Base-by-base conservation (phyloP, 2,329 filamentous ascomycete species). In the Periconia sp. region DNA sequence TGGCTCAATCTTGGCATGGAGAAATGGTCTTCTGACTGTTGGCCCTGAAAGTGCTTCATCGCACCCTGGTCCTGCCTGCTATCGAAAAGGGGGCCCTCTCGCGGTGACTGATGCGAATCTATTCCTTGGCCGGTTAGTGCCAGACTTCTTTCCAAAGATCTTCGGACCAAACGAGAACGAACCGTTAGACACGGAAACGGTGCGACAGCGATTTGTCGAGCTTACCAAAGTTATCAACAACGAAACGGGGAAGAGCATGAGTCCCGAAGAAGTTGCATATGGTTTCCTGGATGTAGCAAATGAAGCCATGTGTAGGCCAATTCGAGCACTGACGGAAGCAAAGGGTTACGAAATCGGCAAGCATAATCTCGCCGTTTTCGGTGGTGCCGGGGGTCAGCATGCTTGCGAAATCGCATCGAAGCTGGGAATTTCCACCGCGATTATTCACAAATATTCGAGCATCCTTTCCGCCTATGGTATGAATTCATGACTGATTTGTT, bases 31-130 rank as follows among this genome's bases (percentile, higher is more conserved):
- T 1, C 94, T 95, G 52, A 85, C 89, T 0, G 89, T 95, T 3
- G 90, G 90, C 0, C 90, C 90, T 1, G 89, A 95, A 60, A 91
- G 87, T 9, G 90, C 90, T 1, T 85, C 87, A 15, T 89, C 90
- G 2, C 88, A 94, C 58, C 90, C 90, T 0, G 90, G 90, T 0
- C 90, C 90, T 5, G 88, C 88, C 0, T 95, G 90, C 56, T 95
- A 95, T 69, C 80, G 89, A 23, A 95, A 95, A 68, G 88, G 86
- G 0, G 90, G 90, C 0, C 90, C 90, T 4, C 78, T 90, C 1
- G 92, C 90, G 0, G 89, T 95, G 5, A 95, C 90, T 0, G 90
- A 95, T 65, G 90, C 90, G 4, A 95, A 95, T 55, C 71, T 95
- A 6, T 88, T 88, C 57, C 80, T 95, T 0, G 89, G 90, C 0